These are phyloP conservation scores for Cladophialophora yegresii DNA, from an alignment of 2,329 filamentous ascomycete genomes.

Conservation along the genomic window DNA sequence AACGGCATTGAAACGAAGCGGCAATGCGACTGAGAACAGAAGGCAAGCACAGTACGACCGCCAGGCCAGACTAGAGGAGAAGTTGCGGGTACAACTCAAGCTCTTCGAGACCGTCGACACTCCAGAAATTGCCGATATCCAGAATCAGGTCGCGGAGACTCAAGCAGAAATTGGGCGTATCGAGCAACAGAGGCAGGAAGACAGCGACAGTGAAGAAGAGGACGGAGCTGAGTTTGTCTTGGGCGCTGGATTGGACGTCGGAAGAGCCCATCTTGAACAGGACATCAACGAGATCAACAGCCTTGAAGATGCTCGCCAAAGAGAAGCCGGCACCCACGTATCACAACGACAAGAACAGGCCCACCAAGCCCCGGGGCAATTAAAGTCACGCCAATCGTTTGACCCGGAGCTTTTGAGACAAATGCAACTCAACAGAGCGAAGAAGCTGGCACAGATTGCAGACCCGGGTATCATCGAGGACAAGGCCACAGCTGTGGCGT, in stretches of 20 bases:
- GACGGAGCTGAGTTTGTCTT: constrained; percentile 27
- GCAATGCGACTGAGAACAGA: constrained; percentile 13
- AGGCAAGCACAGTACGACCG: constrained; percentile 15
- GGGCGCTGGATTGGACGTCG: constrained; percentile 16
- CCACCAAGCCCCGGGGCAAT: constrained; percentile 9
- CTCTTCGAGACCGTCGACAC: constrained; percentile 15
- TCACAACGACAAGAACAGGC: constrained; percentile 11
- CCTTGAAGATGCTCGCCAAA: constrained; percentile 21
- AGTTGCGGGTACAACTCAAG: constrained; percentile 14
- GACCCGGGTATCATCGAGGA: constrained; percentile 5
- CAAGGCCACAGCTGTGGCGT: constrained; percentile 8
- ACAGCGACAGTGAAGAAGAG: constrained; percentile 31
- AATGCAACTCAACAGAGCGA: constrained; percentile 3
- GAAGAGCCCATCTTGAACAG: constrained; percentile 4
- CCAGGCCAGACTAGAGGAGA: constrained; percentile 14
- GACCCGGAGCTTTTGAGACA: constrained; percentile 9
- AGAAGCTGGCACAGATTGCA: background rate
- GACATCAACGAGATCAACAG: constrained; percentile 22
- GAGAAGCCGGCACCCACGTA: background rate
- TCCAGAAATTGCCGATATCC: background rate
- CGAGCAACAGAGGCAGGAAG: background rate
- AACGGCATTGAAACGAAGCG: constrained; percentile 2
- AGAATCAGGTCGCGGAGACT: constrained; percentile 9
- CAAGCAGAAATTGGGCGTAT: constrained; percentile 3
- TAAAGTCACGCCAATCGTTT: constrained; percentile 4